These are phyloP conservation scores for Escallonia herrerae DNA, from an alignment of 129 eudicot species.

Conservation along the genomic window DNA sequence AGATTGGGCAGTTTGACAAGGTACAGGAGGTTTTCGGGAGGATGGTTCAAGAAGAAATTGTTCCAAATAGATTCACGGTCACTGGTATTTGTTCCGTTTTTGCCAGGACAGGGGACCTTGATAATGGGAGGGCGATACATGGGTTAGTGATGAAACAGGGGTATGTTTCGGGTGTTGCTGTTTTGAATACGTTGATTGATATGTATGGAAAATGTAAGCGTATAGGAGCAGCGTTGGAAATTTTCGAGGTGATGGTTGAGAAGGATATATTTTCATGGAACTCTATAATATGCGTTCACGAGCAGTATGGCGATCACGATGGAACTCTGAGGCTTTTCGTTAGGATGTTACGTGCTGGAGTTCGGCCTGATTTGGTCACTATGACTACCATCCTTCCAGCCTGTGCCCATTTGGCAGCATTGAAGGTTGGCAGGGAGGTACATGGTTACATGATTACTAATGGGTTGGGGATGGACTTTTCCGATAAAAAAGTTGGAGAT, in stretches of 20 bases:
- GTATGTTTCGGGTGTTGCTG: slow-evolving; percentile 37
- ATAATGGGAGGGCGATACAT: slow-evolving; percentile 55
- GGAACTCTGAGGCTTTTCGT: slow-evolving; percentile 42
- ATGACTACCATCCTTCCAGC: slow-evolving; percentile 67
- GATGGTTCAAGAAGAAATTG: slow-evolving; percentile 31
- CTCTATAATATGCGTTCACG: slow-evolving; percentile 61
- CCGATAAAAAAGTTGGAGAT: slow-evolving; percentile 14
- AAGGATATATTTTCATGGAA: slow-evolving; percentile 83
- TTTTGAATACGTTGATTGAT: slow-evolving; percentile 64
- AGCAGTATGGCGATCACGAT: slow-evolving; percentile 55
- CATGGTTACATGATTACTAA: slow-evolving; percentile 60
- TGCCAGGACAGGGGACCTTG: slow-evolving; percentile 34
- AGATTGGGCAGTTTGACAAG: slow-evolving; percentile 41
- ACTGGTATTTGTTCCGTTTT: slow-evolving; percentile 62
- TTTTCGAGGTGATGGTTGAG: slow-evolving; percentile 27
- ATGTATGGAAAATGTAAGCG: slow-evolving; percentile 72
- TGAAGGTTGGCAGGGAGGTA: slow-evolving; percentile 62
- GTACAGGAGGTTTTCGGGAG: slow-evolving; percentile 40
- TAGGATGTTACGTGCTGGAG: slow-evolving; percentile 41
- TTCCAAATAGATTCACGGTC: slow-evolving; percentile 44
- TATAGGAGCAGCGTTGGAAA: slow-evolving; percentile 1
- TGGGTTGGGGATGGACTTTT: slow-evolving; percentile 32
- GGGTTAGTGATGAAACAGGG: slow-evolving; percentile 59
- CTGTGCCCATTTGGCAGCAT: slow-evolving; percentile 62
- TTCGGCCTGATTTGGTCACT: slow-evolving; percentile 74